Evolutionary conservation across 2,329 filamentous ascomycete genomes (phyloP).

Genomic region (Colletotrichum paranaense): DNA sequence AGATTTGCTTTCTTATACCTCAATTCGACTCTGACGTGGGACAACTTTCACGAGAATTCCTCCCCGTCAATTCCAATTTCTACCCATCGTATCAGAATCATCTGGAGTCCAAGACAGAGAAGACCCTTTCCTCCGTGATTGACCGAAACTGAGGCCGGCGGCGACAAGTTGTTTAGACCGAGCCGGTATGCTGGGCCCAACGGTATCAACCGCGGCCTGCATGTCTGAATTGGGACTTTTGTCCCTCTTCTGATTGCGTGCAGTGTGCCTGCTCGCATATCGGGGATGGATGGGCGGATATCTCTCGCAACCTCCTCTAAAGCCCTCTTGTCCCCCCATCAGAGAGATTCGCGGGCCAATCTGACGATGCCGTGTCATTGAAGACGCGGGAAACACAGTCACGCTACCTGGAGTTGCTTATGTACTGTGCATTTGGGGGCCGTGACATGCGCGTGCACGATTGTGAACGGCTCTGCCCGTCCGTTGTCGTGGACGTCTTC

Average conservation of each 20-base stretch:
- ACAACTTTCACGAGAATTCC: neutral
- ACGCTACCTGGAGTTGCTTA: conserved; percentile 1
- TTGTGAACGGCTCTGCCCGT: conserved; percentile 24
- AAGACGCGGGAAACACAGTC: conserved; percentile 19
- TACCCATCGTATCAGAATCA: neutral
- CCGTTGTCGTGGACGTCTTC: conserved; percentile 6
- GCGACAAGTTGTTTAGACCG: neutral
- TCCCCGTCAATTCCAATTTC: neutral
- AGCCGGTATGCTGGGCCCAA: conserved; percentile 11
- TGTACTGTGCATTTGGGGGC: conserved; percentile 11
- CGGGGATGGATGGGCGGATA: conserved; percentile 21
- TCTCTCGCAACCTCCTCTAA: conserved; percentile 11
- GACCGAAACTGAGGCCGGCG: neutral
- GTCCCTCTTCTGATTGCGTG: conserved; percentile 18
- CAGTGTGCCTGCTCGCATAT: conserved; percentile 12
- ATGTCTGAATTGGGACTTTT: conserved; percentile 18
- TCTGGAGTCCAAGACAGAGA: no score
- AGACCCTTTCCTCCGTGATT: neutral
- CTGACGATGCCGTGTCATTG: conserved; percentile 17
- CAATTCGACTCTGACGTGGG: neutral
- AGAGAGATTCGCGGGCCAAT: conserved; percentile 4
- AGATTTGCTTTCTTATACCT: no score
- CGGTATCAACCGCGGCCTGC: conserved; percentile 7
- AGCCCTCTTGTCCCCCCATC: neutral
- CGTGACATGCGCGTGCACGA: conserved; percentile 7